A percentile compares a stretch with the other conserved stretches of the same genome.
Evolutionary conservation across 257 asterid species (phyloP).

Genomic region (Plectranthus barbatus): DNA sequence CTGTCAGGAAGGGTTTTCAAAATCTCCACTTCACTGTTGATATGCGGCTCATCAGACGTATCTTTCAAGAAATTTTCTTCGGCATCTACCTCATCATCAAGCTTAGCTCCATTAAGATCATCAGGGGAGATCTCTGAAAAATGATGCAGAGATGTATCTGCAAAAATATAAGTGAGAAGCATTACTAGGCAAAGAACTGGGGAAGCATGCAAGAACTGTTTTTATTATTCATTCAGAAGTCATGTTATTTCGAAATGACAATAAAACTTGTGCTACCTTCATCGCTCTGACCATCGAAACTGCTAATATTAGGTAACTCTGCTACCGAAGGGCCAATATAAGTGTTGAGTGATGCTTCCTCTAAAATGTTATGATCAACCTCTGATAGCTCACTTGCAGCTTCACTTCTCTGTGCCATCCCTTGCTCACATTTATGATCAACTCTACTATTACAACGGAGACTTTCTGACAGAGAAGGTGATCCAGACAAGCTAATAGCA

Average conservation of each 20-base stretch:
- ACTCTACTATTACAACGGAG: neutral
- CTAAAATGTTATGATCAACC: neutral
- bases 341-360: neutral
- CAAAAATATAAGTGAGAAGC: neutral
- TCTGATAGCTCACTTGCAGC: constrained; percentile 7
- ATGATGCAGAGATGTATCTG: constrained; percentile 12
- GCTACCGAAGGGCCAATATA: neutral
- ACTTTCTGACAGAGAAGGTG: constrained; percentile 12
- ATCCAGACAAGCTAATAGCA: neutral
- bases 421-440: constrained; percentile 6
- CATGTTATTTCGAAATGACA: neutral
- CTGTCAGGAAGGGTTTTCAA: neutral
- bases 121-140: constrained; percentile 11
- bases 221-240: too few species aligned
- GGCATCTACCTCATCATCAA: constrained; percentile 9
- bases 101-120: constrained; percentile 9
- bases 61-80: neutral
- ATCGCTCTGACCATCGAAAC: neutral
- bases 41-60: constrained; percentile 5
- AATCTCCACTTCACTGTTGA: neutral
- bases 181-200: neutral
- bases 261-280: constrained; percentile 7
- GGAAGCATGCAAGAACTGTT: too few species aligned
- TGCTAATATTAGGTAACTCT: neutral
- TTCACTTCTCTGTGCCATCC: constrained; percentile 12